Conservation (phyloP, 192 early-diverging fungal species). For the Dissophora globulifera region DNA sequence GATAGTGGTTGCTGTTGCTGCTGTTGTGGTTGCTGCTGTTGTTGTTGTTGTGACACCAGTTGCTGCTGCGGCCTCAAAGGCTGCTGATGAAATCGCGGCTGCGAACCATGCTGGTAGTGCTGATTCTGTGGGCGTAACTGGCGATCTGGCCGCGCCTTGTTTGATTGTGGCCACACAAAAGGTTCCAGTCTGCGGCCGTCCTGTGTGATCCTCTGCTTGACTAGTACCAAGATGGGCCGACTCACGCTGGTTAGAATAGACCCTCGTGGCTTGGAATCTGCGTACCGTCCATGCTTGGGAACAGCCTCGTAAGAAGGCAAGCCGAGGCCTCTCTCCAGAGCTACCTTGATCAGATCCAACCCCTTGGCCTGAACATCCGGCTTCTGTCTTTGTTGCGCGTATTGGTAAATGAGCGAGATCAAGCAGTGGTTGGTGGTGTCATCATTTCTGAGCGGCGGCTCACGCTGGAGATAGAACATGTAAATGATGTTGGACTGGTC, state of each 20-base stretch:
- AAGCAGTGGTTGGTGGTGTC: slow-evolving; percentile 33
- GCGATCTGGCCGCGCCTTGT: too few relatives aligned
- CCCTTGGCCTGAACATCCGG: slow-evolving; percentile 9
- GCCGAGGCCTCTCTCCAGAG: slow-evolving; percentile 30
- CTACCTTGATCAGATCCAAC: slow-evolving; percentile 36
- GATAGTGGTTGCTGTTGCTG: slow-evolving; percentile 14
- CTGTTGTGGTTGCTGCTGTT: slow-evolving; percentile 1
- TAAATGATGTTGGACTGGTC: slow-evolving; percentile 27
- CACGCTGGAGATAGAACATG: slow-evolving; percentile 36
- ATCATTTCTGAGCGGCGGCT: slow-evolving; percentile 20
- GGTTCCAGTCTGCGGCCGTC: slow-evolving; percentile 21
- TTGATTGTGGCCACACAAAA: neutral
- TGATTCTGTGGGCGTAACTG: too few relatives aligned
- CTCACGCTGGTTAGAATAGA: slow-evolving; percentile 21
- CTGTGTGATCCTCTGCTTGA: slow-evolving; percentile 11
- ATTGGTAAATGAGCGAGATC: slow-evolving; percentile 40
- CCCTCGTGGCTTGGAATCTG: neutral
- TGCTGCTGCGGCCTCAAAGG: slow-evolving; percentile 1
- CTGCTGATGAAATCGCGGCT: neutral
- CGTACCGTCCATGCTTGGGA: neutral
- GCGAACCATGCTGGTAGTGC: too few relatives aligned
- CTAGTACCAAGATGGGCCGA: slow-evolving; percentile 5
- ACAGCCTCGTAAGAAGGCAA: slow-evolving; percentile 10
- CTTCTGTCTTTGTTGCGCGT: slow-evolving; percentile 6
- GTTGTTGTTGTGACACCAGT: neutral